These are phyloP conservation scores for Xylariaceae sp. DNA, from an alignment of 2,329 filamentous ascomycete genomes.

Conservation along the genomic window DNA sequence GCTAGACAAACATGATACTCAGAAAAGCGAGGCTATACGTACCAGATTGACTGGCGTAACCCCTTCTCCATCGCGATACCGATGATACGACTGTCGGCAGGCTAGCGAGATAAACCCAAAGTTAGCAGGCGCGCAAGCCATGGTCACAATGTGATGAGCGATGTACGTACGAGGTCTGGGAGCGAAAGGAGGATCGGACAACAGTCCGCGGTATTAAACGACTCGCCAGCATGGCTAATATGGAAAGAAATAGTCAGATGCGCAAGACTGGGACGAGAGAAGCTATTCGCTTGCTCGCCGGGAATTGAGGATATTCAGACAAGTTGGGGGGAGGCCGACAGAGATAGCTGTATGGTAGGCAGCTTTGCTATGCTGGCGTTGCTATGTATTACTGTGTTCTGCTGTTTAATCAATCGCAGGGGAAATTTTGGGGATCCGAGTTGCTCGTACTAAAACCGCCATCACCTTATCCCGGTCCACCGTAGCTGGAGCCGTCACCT, in stretches of 20 bases:
- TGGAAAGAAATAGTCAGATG: neutral
- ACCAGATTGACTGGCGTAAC: constrained; percentile 65
- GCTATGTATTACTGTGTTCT: neutral
- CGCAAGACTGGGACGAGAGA: neutral
- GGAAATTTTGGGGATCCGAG: constrained; percentile 29
- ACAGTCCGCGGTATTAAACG: constrained; percentile 65
- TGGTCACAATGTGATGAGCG: constrained; percentile 26
- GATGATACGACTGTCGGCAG: constrained; percentile 56
- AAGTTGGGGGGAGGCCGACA: constrained; percentile 2
- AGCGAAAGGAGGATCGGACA: constrained; percentile 61
- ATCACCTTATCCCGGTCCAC: constrained; percentile 9
- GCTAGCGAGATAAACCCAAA: constrained; percentile 49
- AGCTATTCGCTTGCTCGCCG: constrained; percentile 16
- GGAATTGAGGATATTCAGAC: neutral
- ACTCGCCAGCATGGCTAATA: constrained; percentile 61
- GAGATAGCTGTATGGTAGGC: neutral
- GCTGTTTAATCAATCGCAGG: neutral
- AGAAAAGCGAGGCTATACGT: constrained; percentile 1
- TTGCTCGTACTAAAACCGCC: constrained; percentile 18
- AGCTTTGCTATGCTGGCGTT: neutral
- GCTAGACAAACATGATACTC: constrained; percentile 19
- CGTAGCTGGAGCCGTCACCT: constrained; percentile 16
- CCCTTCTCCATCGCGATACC: constrained; percentile 60
- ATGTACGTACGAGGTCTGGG: constrained; percentile 53
- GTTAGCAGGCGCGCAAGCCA: constrained; percentile 21